Evolutionary conservation across 768 basidiomycete genomes (phyloP).

Genomic region (Trametes cingulata): DNA sequence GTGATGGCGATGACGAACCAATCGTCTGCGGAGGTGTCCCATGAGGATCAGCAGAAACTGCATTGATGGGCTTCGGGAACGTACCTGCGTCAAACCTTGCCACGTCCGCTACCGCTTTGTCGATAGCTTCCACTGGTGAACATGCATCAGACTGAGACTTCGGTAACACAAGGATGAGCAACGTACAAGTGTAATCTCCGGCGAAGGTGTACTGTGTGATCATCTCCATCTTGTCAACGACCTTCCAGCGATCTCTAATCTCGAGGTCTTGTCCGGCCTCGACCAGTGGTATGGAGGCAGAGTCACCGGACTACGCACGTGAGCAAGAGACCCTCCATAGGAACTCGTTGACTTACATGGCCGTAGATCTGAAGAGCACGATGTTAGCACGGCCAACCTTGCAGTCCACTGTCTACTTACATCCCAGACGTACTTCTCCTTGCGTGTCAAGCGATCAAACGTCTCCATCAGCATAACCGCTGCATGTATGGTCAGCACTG

Average conservation of each 20-base stretch:
- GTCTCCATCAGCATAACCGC: slow-evolving; percentile 79
- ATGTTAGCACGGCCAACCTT: not conserved
- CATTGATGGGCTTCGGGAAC: slow-evolving; percentile 13
- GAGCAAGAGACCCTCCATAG: not conserved
- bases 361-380: slow-evolving; percentile 51
- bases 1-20: slow-evolving; percentile 74
- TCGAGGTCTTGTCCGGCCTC: slow-evolving; percentile 50
- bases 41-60: not conserved
- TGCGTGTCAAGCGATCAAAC: slow-evolving; percentile 59
- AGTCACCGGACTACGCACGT: slow-evolving; percentile 57
- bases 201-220: slow-evolving; percentile 69
- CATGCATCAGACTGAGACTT: not conserved
- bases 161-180: too few species aligned
- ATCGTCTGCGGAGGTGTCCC: slow-evolving; percentile 46
- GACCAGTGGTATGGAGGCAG: slow-evolving; percentile 55
- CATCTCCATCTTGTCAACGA: slow-evolving; percentile 69
- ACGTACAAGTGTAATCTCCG: slow-evolving; percentile 62
- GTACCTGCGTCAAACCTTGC: slow-evolving; percentile 61
- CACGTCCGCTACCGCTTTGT: slow-evolving; percentile 61
- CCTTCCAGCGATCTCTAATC: slow-evolving; percentile 63
- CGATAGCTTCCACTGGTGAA: slow-evolving; percentile 58
- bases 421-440: slow-evolving; percentile 79
- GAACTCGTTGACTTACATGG: slow-evolving; percentile 47
- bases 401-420: slow-evolving; percentile 39
- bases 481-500: slow-evolving; percentile 24